Base-by-base conservation (phyloP, 1,284 basidiomycete species). In the Austroboletus niveus region DNA sequence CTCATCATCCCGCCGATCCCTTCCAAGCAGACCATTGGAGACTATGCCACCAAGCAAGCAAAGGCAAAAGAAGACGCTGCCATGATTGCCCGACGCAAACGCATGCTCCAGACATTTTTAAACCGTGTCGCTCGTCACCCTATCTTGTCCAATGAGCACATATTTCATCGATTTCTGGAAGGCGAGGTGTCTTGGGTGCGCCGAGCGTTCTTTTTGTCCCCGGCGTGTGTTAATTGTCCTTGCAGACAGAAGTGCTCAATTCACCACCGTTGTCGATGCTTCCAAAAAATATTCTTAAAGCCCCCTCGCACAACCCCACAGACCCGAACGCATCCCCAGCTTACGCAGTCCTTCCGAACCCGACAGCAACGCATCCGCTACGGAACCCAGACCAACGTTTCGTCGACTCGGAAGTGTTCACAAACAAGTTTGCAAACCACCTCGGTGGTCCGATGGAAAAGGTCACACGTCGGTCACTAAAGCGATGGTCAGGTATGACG, bases 1-100 rank as follows among this genome's bases (percentile, higher is more conserved):
- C 75, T 96, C 60, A 98, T 99, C 64, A 89, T 99, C 56, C 96
- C 97, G 1, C 97, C 97, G 35, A 97, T 99, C 56, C 97, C 97
- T 1, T 94, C 92, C 5, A 99, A 99, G 73, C 95, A 99, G 73
- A 90, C 89, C 3, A 78, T 99, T 30, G 84, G 92, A 29, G 97
- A 99, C 65, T 99, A 99, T 75, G 97, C 97, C 0, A 89, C 95
- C 55, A 98, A 98, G 73, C 96, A 98, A 68, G 87, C 81, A 15
- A 98, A 96, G 72, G 96, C 96, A 11, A 98, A 97, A 68, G 95
- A 99, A 66, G 97, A 99, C 65, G 85, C 89, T 1, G 84, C 87
- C 3, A 86, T 98, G 74, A 98, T 99, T 66, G 85, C 93, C 0
- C 79, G 90, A 52, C 82, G 97, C 46, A 96, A 94, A 69, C 85